phyloP scores from a whole-genome alignment of 208 protist species.

The Crithidia acanthocephali region DNA sequence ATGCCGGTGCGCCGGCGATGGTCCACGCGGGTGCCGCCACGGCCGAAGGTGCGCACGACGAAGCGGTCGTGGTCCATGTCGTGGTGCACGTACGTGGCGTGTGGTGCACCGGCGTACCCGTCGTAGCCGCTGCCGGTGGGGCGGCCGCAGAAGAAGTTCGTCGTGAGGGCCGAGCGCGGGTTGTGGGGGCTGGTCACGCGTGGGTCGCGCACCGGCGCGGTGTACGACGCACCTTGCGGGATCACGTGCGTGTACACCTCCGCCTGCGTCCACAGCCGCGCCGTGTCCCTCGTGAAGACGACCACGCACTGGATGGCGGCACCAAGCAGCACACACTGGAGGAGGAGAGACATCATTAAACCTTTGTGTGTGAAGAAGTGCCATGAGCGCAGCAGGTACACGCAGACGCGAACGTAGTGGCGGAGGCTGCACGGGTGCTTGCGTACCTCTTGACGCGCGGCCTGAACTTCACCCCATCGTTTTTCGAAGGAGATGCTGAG shows the following conservation, averaged over 20 bases:
- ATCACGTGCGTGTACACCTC: too few relatives aligned
- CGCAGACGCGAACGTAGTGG: neutral
- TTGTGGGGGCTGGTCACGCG: constrained; percentile 4
- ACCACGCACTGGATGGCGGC: too few relatives aligned
- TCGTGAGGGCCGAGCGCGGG: neutral
- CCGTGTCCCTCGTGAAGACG: too few relatives aligned
- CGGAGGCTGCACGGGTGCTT: neutral
- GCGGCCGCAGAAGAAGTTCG: constrained; percentile 5
- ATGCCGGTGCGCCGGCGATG: constrained; percentile 7
- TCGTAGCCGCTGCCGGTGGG: constrained; percentile 30
- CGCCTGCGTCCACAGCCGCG: too few relatives aligned
- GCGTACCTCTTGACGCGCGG: too few relatives aligned
- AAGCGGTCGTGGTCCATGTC: constrained; percentile 29
- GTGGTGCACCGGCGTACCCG: constrained; percentile 18
- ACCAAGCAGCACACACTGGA: too few relatives aligned
- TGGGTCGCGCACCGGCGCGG: too few relatives aligned
- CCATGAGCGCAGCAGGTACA: neutral
- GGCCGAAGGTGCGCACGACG: constrained; percentile 31
- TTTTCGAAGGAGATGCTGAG: too few relatives aligned
- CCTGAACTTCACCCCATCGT: too few relatives aligned
- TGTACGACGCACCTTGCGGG: too few relatives aligned
- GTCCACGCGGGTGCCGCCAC: constrained; percentile 24
- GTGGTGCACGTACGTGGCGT: constrained; percentile 25
- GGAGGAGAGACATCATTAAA: neutral
- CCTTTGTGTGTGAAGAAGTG: neutral